Evolutionary conservation across 176 grass and related monocot genomes (phyloP), one percentile per base, ranked within the genome.

Genomic region (Bothriochloa decipiens): DNA sequence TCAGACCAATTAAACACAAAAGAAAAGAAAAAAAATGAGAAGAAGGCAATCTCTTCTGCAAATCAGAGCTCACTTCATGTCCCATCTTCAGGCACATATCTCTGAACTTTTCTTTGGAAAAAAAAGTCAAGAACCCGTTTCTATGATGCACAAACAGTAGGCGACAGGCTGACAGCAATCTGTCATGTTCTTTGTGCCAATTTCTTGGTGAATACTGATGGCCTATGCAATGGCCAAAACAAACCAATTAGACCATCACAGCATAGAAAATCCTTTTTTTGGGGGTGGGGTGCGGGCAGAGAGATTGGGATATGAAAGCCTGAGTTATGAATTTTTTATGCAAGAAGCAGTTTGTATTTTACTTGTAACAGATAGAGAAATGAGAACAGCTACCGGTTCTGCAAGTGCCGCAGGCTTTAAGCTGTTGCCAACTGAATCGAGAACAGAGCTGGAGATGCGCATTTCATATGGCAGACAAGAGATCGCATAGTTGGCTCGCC

Each of bases 341-440:
- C 46, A 68, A 8, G 35, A 76, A 58, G 71, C 61, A 80, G 27
- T 11, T 7, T 2, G 1, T 18, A 79, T 74, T 71, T 66, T 37
- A 32, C 42, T 60, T 70, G 14, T 29, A 49, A 42, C 50, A 85
- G 4, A n/a, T 17, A 42, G n/a, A 16, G 22, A 68, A 39, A 50
- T 40, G 22, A 46, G 16, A 62, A 76, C 69, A 85, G 28, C 76
- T 85, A 85, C 37, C 58, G 17, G 15, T 10, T 11, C 39, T 32
- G 26, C 22, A 37, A 35, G 62, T 70, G 82, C 35, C 69, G 77
- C 77, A 41, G 40, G 8, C 71, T 61, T 85, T 68, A 68, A 79
- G 76, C 76, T 85, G 70, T 89, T 75, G 82, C 76, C 82, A 15
- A 83, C 43, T 84, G 49, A 77, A 70, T 81, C 4, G 17, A 55